A percentile compares a stretch with the other conserved stretches of the same genome.
phyloP scores from a whole-genome alignment of 345 rosid genomes.

The Nephelium lappaceum region DNA sequence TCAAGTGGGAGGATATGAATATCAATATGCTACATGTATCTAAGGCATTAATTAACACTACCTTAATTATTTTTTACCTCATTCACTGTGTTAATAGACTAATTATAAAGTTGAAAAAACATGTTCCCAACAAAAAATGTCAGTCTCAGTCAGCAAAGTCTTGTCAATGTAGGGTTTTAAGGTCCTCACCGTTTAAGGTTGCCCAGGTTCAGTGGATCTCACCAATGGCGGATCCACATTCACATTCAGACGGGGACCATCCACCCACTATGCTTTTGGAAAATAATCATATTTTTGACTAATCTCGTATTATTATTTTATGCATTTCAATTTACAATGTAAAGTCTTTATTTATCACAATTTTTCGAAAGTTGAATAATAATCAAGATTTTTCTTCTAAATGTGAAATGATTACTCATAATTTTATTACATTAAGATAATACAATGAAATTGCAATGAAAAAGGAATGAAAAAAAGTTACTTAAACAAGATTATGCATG shows the following conservation, averaged over 20 bases:
- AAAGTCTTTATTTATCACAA: background rate
- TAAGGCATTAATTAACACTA: too few species aligned
- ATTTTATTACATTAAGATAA: too few species aligned
- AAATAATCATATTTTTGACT: too few species aligned
- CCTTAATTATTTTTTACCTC: too few species aligned
- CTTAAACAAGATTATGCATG: too few species aligned
- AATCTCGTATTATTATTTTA: too few species aligned
- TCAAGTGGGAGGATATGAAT: too few species aligned
- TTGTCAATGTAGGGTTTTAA: background rate
- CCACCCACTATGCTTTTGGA: background rate
- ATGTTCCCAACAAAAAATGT: background rate
- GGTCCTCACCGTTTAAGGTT: background rate
- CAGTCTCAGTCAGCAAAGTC: background rate
- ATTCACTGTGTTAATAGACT: too few species aligned
- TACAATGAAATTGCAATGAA: too few species aligned
- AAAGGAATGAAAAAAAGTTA: too few species aligned
- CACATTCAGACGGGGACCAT: background rate
- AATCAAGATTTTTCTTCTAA: background rate
- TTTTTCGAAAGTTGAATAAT: background rate
- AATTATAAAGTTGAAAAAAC: background rate
- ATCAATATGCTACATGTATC: too few species aligned
- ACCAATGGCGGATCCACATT: background rate
- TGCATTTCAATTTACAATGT: too few species aligned
- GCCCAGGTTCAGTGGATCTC: constrained; percentile 8
- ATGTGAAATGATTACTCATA: background rate